Conservation (phyloP, 495 filamentous ascomycete genomes). For the Extremus antarcticus region DNA sequence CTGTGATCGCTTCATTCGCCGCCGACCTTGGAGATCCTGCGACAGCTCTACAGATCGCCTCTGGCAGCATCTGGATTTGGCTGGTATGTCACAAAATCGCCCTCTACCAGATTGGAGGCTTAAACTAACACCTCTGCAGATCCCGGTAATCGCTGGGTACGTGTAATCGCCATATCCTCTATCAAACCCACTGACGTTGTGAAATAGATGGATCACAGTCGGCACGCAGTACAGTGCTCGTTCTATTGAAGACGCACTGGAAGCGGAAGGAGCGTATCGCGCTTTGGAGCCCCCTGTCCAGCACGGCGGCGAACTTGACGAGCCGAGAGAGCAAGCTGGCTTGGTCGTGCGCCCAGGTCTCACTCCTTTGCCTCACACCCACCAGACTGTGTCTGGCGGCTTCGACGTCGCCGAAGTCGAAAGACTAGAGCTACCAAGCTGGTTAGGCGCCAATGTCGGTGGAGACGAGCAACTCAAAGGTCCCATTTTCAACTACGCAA, state of each 20-base stretch:
- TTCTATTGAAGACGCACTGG: conserved; percentile 15
- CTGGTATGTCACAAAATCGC: conserved; percentile 4
- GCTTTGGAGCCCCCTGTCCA: conserved; percentile 11
- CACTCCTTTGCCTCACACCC: background rate
- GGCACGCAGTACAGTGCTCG: conserved; percentile 12
- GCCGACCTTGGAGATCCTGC: conserved; percentile 10
- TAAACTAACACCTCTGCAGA: conserved; percentile 1
- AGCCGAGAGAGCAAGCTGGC: background rate
- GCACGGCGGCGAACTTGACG: background rate
- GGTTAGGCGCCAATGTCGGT: conserved; percentile 18
- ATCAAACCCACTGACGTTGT: background rate
- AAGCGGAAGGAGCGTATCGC: conserved; percentile 9
- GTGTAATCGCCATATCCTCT: background rate
- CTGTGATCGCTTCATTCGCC: conserved; percentile 9
- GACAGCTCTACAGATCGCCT: conserved; percentile 14
- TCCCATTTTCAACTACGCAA: conserved; percentile 21
- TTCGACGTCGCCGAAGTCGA: conserved; percentile 14
- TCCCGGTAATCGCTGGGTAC: conserved; percentile 17
- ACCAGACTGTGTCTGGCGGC: conserved; percentile 12
- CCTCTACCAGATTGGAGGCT: background rate
- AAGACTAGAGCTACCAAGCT: conserved; percentile 10
- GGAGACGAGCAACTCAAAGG: conserved; percentile 17
- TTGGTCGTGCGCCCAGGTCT: background rate
- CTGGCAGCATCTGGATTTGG: conserved; percentile 20
- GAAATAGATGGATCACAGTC: conserved; percentile 14